Evolutionary conservation across 2,329 filamentous ascomycete genomes (phyloP).

Genomic region (Dothistroma pini): DNA sequence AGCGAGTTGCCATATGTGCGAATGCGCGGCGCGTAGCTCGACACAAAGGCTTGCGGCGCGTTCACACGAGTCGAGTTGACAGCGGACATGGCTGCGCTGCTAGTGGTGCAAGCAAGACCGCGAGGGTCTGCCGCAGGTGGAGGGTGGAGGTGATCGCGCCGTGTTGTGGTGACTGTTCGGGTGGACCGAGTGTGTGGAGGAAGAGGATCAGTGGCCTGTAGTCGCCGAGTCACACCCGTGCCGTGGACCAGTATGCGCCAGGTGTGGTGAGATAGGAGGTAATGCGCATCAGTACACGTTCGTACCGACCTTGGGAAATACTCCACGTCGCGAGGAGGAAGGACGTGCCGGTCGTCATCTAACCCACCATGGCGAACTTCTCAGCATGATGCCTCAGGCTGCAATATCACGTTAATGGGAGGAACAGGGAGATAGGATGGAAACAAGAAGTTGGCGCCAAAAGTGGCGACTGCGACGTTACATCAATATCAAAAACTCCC

Average conservation of each 20-base stretch:
- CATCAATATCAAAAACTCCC: neutral
- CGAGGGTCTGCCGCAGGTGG: constrained; percentile 11
- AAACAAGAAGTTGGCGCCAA: neutral
- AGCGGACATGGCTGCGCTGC: constrained; percentile 16
- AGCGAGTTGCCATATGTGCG: constrained; percentile 90
- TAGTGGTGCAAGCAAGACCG: constrained; percentile 11
- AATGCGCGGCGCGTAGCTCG: constrained; percentile 85
- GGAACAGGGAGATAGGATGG: neutral
- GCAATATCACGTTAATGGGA: too few relatives aligned
- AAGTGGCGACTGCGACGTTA: neutral
- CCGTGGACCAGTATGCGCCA: neutral
- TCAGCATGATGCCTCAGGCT: too few relatives aligned
- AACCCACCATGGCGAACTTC: too few relatives aligned
- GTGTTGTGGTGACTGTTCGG: neutral
- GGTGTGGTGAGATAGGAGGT: neutral
- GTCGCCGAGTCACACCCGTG: neutral
- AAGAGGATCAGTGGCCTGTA: neutral
- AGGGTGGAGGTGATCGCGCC: neutral
- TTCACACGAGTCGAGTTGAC: constrained; percentile 39
- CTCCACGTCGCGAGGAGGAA: neutral
- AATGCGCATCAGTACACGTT: neutral
- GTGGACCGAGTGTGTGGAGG: neutral
- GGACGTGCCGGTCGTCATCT: neutral
- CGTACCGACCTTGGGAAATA: neutral
- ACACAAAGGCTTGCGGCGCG: constrained; percentile 81